Conservation (phyloP, 2,329 filamentous ascomycete genomes). For the Trichophyton equinum region DNA sequence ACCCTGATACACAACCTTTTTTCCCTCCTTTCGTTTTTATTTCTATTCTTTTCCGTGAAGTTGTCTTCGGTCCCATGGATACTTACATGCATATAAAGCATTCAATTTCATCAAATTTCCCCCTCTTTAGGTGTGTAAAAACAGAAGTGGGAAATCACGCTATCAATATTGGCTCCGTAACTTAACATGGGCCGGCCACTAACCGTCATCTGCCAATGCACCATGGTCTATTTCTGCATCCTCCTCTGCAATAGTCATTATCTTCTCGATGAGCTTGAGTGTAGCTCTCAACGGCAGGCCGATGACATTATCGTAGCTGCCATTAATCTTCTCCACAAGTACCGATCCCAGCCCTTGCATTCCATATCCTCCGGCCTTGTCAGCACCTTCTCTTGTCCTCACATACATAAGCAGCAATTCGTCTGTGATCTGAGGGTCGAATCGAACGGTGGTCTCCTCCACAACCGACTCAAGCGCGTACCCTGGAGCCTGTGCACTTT, state of each 20-base stretch:
- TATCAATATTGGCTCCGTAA: background rate
- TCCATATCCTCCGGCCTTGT: constrained; percentile 94
- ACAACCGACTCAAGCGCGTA: constrained; percentile 71
- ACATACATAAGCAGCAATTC: constrained; percentile 63
- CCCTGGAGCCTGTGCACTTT: constrained; percentile 68
- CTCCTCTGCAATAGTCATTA: constrained; percentile 62
- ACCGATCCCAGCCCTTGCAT: constrained; percentile 81
- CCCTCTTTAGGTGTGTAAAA: background rate
- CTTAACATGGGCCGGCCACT: background rate
- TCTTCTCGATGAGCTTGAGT: constrained; percentile 73
- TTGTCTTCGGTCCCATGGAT: background rate
- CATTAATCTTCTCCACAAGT: constrained; percentile 78
- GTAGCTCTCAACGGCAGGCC: constrained; percentile 71
- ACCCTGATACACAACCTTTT: background rate
- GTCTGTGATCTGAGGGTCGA: constrained; percentile 62
- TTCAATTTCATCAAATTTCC: background rate
- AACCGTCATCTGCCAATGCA: background rate
- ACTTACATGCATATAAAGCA: constrained; percentile 2
- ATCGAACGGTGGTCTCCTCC: constrained; percentile 85
- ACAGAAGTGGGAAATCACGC: background rate
- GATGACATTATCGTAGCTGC: constrained; percentile 85
- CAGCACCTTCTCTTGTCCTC: constrained; percentile 72
- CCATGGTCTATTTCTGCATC: constrained; percentile 32
- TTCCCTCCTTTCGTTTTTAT: background rate
- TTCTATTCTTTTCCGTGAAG: background rate